Evolutionary conservation across 2,329 filamentous ascomycete species (phyloP).

Genomic region (Pseudogymnoascus sp.): DNA sequence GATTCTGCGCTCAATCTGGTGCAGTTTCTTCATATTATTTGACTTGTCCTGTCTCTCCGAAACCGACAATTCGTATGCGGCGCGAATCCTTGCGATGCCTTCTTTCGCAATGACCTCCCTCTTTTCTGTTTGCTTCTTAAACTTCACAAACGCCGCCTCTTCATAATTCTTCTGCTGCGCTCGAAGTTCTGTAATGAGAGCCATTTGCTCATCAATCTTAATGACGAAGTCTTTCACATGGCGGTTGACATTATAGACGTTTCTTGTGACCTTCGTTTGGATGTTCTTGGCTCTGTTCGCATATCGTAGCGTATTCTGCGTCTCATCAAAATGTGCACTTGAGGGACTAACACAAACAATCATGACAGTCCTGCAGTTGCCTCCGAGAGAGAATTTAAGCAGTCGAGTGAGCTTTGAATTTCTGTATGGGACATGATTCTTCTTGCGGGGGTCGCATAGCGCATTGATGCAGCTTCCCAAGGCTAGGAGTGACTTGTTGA

Average conservation of each 20-base stretch:
- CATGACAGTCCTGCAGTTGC: slow-evolving; percentile 99
- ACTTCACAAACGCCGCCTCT: slow-evolving; percentile 72
- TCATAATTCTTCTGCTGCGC: slow-evolving; percentile 88
- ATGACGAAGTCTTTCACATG: slow-evolving; percentile 99
- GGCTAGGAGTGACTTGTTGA: slow-evolving; percentile 95
- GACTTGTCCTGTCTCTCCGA: slow-evolving; percentile 72
- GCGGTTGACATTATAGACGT: slow-evolving; percentile 97
- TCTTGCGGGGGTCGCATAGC: slow-evolving; percentile 84
- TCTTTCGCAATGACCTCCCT: slow-evolving; percentile 67
- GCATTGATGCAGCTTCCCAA: slow-evolving; percentile 97
- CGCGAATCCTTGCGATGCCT: slow-evolving; percentile 69
- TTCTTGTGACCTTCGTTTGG: slow-evolving; percentile 97
- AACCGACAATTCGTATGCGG: slow-evolving; percentile 73
- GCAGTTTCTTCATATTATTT: slow-evolving; percentile 71
- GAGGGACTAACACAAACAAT: slow-evolving; percentile 97
- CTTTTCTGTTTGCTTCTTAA: slow-evolving; percentile 84
- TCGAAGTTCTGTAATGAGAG: slow-evolving; percentile 91
- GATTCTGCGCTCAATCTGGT: slow-evolving; percentile 77
- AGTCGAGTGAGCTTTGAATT: slow-evolving; percentile 95
- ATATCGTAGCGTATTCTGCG: slow-evolving; percentile 94
- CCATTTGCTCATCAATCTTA: slow-evolving; percentile 98
- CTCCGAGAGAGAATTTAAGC: slow-evolving; percentile 92
- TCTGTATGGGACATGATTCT: slow-evolving; percentile 90
- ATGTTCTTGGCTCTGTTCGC: slow-evolving; percentile 99
- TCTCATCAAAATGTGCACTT: slow-evolving; percentile 95